These are phyloP conservation scores for Penicilliopsis zonata DNA, from an alignment of 495 filamentous ascomycete species.

Conservation along the genomic window DNA sequence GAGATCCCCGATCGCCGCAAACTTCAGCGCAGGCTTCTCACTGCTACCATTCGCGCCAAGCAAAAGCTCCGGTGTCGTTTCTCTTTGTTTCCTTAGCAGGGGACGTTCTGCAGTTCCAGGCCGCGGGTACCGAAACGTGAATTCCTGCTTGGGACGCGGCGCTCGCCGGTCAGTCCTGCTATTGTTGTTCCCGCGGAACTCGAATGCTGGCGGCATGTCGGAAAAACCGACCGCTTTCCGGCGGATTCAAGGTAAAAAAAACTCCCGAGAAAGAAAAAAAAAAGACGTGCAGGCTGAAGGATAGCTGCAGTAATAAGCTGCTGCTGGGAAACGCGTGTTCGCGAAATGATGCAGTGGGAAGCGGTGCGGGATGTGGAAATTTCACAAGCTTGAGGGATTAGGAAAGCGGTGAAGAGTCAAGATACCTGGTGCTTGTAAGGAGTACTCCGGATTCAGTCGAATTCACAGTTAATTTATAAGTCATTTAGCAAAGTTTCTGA, in stretches of 20 bases:
- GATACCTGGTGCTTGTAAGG: no score
- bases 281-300: neutral
- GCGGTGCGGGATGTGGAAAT: neutral
- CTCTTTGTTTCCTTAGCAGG: constrained; percentile 23
- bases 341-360: constrained; percentile 1
- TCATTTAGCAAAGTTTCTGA: no score
- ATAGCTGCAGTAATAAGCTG: neutral
- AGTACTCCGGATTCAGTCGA: no score
- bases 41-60: constrained; percentile 8
- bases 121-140: constrained; percentile 32
- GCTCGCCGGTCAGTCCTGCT: constrained; percentile 16
- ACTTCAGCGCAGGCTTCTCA: constrained; percentile 24
- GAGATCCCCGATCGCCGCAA: constrained; percentile 42
- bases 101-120: constrained; percentile 33
- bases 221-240: neutral
- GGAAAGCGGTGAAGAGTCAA: constrained; percentile 1
- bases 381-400: neutral
- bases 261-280: neutral
- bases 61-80: constrained; percentile 26
- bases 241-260: neutral
- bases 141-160: constrained; percentile 21
- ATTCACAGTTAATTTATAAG: no score
- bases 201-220: constrained; percentile 19
- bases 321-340: neutral
- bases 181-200: constrained; percentile 24